Conservation (phyloP, 139 green algal genomes). For the Nannochloris sp. region DNA sequence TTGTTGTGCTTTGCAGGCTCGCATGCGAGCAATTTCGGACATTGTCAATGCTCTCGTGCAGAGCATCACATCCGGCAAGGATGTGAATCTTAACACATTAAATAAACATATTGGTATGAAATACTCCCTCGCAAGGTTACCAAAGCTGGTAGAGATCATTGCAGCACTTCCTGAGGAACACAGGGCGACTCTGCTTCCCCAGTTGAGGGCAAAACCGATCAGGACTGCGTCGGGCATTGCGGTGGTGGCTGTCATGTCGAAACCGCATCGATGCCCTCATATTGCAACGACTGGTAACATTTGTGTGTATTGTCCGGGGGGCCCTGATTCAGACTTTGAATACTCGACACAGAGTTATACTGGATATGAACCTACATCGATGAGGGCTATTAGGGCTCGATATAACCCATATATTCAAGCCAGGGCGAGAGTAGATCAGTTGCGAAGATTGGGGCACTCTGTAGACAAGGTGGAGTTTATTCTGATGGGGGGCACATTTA, state of each 20-base stretch:
- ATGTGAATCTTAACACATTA: conserved; percentile 76
- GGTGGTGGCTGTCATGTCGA: conserved; percentile 98
- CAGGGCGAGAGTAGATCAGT: conserved; percentile 83
- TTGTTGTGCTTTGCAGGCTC: conserved; percentile 31
- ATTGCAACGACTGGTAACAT: conserved; percentile 99
- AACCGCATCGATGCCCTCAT: conserved; percentile 96
- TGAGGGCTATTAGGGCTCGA: conserved; percentile 91
- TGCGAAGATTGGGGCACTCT: conserved; percentile 83
- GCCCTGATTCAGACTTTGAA: conserved; percentile 97
- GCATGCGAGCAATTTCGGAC: conserved; percentile 68
- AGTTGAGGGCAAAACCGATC: conserved; percentile 73
- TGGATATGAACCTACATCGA: conserved; percentile 93
- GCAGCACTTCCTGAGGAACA: conserved; percentile 91
- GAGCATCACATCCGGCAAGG: conserved; percentile 51
- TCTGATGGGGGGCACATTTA: conserved; percentile 99
- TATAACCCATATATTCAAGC: conserved; percentile 92
- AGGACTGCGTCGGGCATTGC: conserved; percentile 93
- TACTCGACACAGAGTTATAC: conserved; percentile 90
- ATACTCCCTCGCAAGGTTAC: conserved; percentile 35
- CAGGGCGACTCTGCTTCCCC: conserved; percentile 66
- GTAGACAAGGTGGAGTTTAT: conserved; percentile 99
- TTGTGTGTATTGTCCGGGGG: conserved; percentile 97
- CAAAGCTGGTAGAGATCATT: conserved; percentile 98
- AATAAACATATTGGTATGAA: conserved; percentile 44
- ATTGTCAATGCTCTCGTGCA: conserved; percentile 60